Percentiles rank a stretch among this genome's conserved stretches.
Evolutionary conservation across 495 filamentous ascomycete species (phyloP).

Genomic region (Ascobolus immersus): DNA sequence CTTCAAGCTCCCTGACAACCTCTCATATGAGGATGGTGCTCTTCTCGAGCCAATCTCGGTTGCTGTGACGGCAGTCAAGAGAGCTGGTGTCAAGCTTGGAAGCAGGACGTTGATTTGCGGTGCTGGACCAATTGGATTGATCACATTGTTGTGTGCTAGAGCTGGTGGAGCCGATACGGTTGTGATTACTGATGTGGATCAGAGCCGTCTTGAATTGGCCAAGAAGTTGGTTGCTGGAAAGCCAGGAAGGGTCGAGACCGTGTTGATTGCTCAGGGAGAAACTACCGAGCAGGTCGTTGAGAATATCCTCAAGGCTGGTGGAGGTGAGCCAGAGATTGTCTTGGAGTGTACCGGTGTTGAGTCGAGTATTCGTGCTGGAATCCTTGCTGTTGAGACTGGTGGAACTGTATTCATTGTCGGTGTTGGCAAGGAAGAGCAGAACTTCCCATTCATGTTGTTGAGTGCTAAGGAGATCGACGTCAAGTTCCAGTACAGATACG

Average conservation of each 20-base stretch:
- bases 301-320: slow-evolving; percentile 36
- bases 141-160: slow-evolving; percentile 52
- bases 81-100: slow-evolving; percentile 49
- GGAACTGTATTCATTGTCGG: slow-evolving; percentile 87
- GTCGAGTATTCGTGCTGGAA: slow-evolving; percentile 56
- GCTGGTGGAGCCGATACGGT: slow-evolving; percentile 69
- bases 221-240: slow-evolving; percentile 41
- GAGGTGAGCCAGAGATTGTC: slow-evolving; percentile 47
- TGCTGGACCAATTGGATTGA: slow-evolving; percentile 73
- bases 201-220: slow-evolving; percentile 56
- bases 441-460: slow-evolving; percentile 73
- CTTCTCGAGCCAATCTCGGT: slow-evolving; percentile 71
- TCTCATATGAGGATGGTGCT: slow-evolving; percentile 73
- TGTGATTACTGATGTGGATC: slow-evolving; percentile 80
- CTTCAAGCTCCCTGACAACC: slow-evolving; percentile 62
- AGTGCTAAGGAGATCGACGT: slow-evolving; percentile 80
- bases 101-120: slow-evolving; percentile 71
- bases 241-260: slow-evolving; percentile 32
- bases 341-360: slow-evolving; percentile 90
- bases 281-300: slow-evolving; percentile 44
- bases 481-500: slow-evolving; percentile 86
- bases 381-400: slow-evolving; percentile 73
- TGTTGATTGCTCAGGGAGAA: slow-evolving; percentile 42
- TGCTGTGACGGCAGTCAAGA: slow-evolving; percentile 57
- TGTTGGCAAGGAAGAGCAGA: slow-evolving; percentile 82